Evolutionary conservation across 23 red algal species (phyloP), one percentile per base, ranked within the genome.

Genomic region (Pyropia yezoensis): DNA sequence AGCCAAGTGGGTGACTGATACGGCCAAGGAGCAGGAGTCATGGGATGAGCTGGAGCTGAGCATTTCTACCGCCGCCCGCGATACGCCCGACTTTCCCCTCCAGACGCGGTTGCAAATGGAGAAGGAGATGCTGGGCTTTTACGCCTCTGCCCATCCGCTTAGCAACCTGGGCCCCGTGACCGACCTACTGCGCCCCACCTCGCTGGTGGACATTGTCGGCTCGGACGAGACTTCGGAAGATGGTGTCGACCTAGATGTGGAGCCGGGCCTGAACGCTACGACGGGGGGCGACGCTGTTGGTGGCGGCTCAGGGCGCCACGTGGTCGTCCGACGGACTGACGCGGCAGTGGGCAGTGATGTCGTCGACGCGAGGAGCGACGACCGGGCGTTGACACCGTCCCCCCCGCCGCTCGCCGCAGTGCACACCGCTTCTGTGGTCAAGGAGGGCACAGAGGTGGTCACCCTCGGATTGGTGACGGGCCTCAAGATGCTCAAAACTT

Each of bases 121-220:
- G 58, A 75, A 79, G 32, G 69, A 52, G 58, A 66, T 71, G 23
- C 61, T 89, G 33, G 85, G 85, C 20, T 82, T 89, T 65, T 89
- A 89, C 45, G 69, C 69, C 30, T 77, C 85, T 29, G 85, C 74
- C 50, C 75, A 80, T 52, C 85, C 85, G 24, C 63, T 89, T 30
- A 26, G 63, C 18, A 57, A 77, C n/a, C 12, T 87, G 16, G 49
- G 59, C 25, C 33, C 49, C 18, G 21, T 84, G 27, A 21, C 50
- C 16, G 61, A 65, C n/a, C 52, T 57, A 26, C 34, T 84, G 5
- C 61, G 79, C 49, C 75, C 69, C 57, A 68, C 70, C 22, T 62
- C 53, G 3, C 50, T 84, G 18, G 55, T 54, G 18, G 52, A 62
- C 26, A 50, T 84, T 61, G 68, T 84, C 16, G 79, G 79, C 45